Conservation (phyloP, 768 basidiomycete genomes). For the Psilocybe sp. region DNA sequence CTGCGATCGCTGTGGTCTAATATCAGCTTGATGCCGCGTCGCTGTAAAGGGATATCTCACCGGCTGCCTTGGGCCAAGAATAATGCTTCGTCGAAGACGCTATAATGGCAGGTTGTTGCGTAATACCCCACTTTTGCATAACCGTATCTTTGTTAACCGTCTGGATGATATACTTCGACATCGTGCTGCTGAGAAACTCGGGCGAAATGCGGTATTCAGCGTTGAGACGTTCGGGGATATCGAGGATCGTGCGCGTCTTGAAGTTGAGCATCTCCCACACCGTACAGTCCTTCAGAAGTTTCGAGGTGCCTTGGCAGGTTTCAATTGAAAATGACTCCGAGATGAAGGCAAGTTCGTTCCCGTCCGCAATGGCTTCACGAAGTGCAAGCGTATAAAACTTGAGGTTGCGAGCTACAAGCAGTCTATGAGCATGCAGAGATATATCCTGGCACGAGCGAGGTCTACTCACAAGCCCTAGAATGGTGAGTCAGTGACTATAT, state of each 20-base stretch:
- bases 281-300: conserved; percentile 23
- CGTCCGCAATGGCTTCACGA: conserved; percentile 24
- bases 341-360: conserved; percentile 28
- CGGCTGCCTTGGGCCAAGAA: conserved; percentile 47
- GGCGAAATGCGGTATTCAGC: conserved; percentile 32
- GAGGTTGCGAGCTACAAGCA: conserved; percentile 37
- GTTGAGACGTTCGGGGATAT: conserved; percentile 31
- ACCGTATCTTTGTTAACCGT: conserved; percentile 31
- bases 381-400: conserved; percentile 45
- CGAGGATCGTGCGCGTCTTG: conserved; percentile 26
- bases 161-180: conserved; percentile 25
- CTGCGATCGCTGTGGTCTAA: conserved; percentile 32
- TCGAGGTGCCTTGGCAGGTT: conserved; percentile 20
- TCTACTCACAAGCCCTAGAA: conserved; percentile 8
- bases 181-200: conserved; percentile 20
- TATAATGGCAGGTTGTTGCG: conserved; percentile 19
- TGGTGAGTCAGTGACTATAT: not conserved
- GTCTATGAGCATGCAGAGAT: conserved; percentile 2
- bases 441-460: conserved; percentile 1
- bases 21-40: not conserved
- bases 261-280: conserved; percentile 44
- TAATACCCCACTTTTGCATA: conserved; percentile 11
- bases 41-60: conserved; percentile 18
- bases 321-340: conserved; percentile 26
- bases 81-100: conserved; percentile 35